phyloP scores from a whole-genome alignment of 2,329 filamentous ascomycete species.

The Calonectria pseudoreteaudii region DNA sequence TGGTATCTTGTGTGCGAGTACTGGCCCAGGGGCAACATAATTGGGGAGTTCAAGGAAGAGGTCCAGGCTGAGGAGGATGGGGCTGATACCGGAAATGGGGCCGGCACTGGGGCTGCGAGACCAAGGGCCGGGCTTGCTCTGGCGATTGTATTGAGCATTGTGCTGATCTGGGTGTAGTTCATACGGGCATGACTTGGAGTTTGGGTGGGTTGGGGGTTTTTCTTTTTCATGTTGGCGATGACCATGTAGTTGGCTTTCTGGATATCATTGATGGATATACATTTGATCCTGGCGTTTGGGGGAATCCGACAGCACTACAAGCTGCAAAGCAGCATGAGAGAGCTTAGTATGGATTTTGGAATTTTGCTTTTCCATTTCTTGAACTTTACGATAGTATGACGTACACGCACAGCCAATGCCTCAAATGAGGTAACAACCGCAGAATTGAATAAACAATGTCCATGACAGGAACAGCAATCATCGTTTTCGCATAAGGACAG shows the following conservation, averaged over 20 bases:
- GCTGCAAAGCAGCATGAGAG: background rate
- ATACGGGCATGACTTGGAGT: background rate
- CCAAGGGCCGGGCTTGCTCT: slow-evolving; percentile 30
- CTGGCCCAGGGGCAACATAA: slow-evolving; percentile 74
- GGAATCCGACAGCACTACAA: background rate
- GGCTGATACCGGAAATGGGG: background rate
- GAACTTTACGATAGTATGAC: background rate
- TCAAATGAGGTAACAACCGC: background rate
- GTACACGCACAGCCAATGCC: background rate
- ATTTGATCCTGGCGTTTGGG: background rate
- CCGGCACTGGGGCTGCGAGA: background rate
- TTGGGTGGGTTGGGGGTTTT: background rate
- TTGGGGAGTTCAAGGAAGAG: slow-evolving; percentile 60
- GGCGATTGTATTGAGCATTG: slow-evolving; percentile 28
- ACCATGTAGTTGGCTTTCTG: background rate
- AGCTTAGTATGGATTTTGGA: background rate
- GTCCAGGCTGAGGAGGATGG: slow-evolving; percentile 40
- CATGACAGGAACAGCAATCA: background rate
- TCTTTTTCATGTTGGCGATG: background rate
- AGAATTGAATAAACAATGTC: background rate
- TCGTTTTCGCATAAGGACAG: background rate
- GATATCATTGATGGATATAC: background rate
- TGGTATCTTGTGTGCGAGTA: slow-evolving; percentile 81
- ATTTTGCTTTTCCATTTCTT: background rate
- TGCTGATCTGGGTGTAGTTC: slow-evolving; percentile 28